Evolutionary conservation across 2,329 filamentous ascomycete species (phyloP).

Genomic region (Paecilomyces sp.): DNA sequence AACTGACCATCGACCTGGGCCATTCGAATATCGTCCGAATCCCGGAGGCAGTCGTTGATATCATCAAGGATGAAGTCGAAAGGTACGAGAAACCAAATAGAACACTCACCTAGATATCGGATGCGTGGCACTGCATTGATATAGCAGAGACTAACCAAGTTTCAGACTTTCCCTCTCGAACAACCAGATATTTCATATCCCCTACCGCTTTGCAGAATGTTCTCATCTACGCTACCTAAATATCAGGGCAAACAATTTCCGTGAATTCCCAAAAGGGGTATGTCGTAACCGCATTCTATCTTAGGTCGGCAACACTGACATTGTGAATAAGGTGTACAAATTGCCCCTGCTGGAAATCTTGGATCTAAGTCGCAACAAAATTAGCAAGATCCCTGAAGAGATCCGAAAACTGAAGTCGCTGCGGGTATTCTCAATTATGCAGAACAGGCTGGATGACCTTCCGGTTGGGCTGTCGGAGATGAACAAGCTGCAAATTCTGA

Average conservation of each 20-base stretch:
- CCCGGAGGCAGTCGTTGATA: conserved; percentile 43
- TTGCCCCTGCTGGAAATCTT: conserved; percentile 84
- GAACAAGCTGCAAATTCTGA: conserved; percentile 79
- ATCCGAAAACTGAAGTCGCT: conserved; percentile 75
- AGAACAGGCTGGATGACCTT: conserved; percentile 78
- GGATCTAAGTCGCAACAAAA: conserved; percentile 82
- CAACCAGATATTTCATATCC: conserved; percentile 44
- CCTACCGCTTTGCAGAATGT: conserved; percentile 42
- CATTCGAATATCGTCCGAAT: conserved; percentile 42
- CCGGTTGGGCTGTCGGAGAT: conserved; percentile 83
- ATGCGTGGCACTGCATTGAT: neutral
- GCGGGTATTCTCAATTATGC: conserved; percentile 81
- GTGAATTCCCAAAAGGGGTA: conserved; percentile 59
- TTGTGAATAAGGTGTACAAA: conserved; percentile 63
- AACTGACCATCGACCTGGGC: conserved; percentile 45
- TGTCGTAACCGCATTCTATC: conserved; percentile 20
- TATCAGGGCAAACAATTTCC: conserved; percentile 42
- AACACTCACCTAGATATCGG: neutral
- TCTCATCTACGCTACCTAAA: conserved; percentile 44
- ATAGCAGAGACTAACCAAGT: conserved; percentile 5
- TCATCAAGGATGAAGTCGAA: conserved; percentile 48
- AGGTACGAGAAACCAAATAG: conserved; percentile 24
- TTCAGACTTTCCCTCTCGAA: conserved; percentile 43
- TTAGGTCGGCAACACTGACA: conserved; percentile 13
- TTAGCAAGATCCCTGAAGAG: conserved; percentile 68